Evolutionary conservation across 352 stramenopile genomes (phyloP), one percentile per base, ranked within the genome.

Genomic region (Globisporangium nodosum): DNA sequence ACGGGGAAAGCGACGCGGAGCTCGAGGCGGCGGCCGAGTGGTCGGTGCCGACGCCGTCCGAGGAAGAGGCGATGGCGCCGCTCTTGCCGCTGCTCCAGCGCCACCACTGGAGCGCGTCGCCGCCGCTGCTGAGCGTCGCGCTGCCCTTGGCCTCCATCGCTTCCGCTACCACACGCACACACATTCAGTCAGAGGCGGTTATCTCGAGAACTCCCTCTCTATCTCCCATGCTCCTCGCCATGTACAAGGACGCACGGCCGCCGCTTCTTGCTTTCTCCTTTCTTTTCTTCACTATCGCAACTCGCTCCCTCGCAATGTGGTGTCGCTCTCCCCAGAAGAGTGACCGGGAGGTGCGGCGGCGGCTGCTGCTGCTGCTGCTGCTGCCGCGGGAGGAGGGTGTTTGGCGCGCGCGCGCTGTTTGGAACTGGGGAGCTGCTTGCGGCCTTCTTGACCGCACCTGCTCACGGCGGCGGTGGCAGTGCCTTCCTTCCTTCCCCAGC

Each of bases 11-110:
- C 45, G 45, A 27, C 20, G n/a, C 18, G 11, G 45, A 49, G 45
- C n/a, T 31, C 8, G n/a, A 12, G n/a, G 9, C 21, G 20, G 8
- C 18, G 8, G 18, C 5, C 45, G 45, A 20, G 21, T 35, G 66
- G 56, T 18, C 65, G 52, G 37, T 63, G 61, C 42, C 13, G 47
- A 56, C 47, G 27, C 48, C 55, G 39, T 74, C 64, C 15, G 77
- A 85, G 4, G 77, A 87, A 3, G 76, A 87, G 52, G 74, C 78
- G 51, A 85, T 69, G 42, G 62, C 82, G 56, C 81, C 81, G 54
- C 78, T 91, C 60, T 82, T 85, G 56, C 81, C 83, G 49, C 87
- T 78, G 2, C 70, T 88, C 81, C 81, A 93, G 55, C 78, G 77
- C 83, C 79, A 91, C 83, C 81, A 91, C 20, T 73, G 61, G 43